Base-by-base conservation (phyloP, 345 rosid species). In the Turnera subulata region DNA sequence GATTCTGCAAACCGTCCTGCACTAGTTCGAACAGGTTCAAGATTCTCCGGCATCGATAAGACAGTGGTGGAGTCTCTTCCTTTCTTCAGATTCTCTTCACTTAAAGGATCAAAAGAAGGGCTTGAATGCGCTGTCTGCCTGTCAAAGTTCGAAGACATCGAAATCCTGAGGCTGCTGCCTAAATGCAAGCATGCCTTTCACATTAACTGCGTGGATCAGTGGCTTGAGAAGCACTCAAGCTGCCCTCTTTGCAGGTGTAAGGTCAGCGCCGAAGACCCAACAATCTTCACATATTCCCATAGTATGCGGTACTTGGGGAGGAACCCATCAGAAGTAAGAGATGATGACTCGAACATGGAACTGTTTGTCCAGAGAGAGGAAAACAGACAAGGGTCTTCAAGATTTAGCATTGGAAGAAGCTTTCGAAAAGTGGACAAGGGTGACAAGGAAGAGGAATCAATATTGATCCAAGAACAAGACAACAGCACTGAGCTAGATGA, bases 151-250 rank as follows among this genome's bases (percentile, higher is more conserved):
- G 98, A 89, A 61, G 91, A 84, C 12, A 54, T 75, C 1, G 98
- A 92, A 65, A 73, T 89, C 46, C 80, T 92, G 2, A 56, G 95
- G 61, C 46, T 92, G 64, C 63, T 92, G 64, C 98, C 98, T 1
- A 77, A 78, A 44, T 89, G 98, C 71, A 74, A 82, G 43, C 98
- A 92, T 61, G 98, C 91, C 17, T 92, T 92, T 46, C 95, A 92
- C 64, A 77, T 89, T 22, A 73, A 72, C 65, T 92, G 96, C 19
- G 83, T 92, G 29, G 98, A 92, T 64, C 80, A 68, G 61, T 89
- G 98, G 98, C 95, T 89, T 20, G 98, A 89, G 61, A 80, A 68
- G 50, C 91, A 92, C 68, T 88, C 98, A 0, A 86, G 93, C 56
- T 92, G 96, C 58, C 98, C 98, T 22, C 80, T 92, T 2, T 92